Evolutionary conservation across 805 yeast genomes (phyloP).

Genomic region (Candida corydali): DNA sequence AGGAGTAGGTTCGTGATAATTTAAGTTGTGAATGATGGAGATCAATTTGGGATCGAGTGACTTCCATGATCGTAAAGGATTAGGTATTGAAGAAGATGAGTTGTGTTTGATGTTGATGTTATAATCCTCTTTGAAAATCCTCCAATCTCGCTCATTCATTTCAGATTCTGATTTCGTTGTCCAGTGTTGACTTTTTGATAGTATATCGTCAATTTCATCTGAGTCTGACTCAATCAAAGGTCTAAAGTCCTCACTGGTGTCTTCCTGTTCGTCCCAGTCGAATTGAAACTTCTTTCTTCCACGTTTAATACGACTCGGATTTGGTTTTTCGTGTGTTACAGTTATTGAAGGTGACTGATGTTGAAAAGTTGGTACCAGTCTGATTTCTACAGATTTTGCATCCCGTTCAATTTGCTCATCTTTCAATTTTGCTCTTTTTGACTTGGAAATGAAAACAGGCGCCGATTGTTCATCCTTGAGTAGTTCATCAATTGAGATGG

Average conservation of each 20-base stretch:
- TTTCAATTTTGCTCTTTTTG: slow-evolving; percentile 11
- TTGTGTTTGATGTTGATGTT: slow-evolving; percentile 54
- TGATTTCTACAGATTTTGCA: no score
- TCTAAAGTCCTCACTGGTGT: slow-evolving; percentile 47
- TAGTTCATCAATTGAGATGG: slow-evolving; percentile 22
- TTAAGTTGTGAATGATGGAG: slow-evolving; percentile 34
- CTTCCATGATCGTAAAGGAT: slow-evolving; percentile 71
- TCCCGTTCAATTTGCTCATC: slow-evolving; percentile 2
- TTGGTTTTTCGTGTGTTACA: no score
- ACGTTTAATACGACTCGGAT: no score
- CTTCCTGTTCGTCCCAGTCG: slow-evolving; percentile 70
- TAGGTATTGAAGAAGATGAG: slow-evolving; percentile 8
- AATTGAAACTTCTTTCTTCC: slow-evolving; percentile 51
- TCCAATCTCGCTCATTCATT: slow-evolving; percentile 88
- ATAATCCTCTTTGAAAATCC: slow-evolving; percentile 76
- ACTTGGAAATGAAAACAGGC: slow-evolving; percentile 20
- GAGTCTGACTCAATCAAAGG: slow-evolving; percentile 29
- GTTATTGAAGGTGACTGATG: no score
- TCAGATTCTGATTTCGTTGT: slow-evolving; percentile 52
- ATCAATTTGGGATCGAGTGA: slow-evolving; percentile 42
- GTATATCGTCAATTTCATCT: slow-evolving; percentile 6
- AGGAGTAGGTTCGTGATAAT: slow-evolving; percentile 74
- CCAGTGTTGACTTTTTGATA: slow-evolving; percentile 50
- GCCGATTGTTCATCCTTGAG: slow-evolving; percentile 11
- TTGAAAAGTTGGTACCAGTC: no score